Conservation (phyloP, 2,329 filamentous ascomycete genomes). For the Verticillium isaacii region DNA sequence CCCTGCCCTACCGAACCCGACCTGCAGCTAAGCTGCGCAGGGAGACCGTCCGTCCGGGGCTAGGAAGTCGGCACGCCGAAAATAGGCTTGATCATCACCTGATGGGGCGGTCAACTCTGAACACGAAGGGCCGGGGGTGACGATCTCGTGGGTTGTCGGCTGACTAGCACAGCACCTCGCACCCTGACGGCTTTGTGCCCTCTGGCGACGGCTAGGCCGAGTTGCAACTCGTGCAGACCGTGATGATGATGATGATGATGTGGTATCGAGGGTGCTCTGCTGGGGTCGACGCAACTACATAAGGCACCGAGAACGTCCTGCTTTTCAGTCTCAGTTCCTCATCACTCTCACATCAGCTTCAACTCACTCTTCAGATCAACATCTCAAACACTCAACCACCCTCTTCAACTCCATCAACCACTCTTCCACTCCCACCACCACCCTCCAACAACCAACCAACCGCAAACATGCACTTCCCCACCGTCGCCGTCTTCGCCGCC, state of each 20-base stretch:
- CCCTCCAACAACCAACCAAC: conserved; percentile 4
- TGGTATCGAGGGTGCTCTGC: neutral
- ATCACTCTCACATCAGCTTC: conserved; percentile 1
- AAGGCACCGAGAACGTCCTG: neutral
- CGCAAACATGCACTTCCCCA: conserved; percentile 38
- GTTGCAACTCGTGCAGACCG: neutral
- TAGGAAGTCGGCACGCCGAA: neutral
- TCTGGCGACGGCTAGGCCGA: neutral
- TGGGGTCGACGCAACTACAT: neutral
- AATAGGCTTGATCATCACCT: neutral
- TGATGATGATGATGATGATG: neutral
- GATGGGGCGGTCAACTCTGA: neutral
- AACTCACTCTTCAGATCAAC: neutral
- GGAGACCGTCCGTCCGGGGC: neutral
- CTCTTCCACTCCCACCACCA: neutral
- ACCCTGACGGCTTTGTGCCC: neutral
- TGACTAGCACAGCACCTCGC: neutral
- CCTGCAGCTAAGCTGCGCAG: neutral
- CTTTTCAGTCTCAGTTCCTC: neutral
- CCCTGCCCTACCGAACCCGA: neutral
- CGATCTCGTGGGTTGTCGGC: neutral
- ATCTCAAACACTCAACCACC: neutral
- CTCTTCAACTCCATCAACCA: neutral
- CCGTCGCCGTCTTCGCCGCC: conserved; percentile 28
- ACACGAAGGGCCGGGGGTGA: neutral